Conservation (phyloP, 805 yeast species). For the Suhomyces sp. region DNA sequence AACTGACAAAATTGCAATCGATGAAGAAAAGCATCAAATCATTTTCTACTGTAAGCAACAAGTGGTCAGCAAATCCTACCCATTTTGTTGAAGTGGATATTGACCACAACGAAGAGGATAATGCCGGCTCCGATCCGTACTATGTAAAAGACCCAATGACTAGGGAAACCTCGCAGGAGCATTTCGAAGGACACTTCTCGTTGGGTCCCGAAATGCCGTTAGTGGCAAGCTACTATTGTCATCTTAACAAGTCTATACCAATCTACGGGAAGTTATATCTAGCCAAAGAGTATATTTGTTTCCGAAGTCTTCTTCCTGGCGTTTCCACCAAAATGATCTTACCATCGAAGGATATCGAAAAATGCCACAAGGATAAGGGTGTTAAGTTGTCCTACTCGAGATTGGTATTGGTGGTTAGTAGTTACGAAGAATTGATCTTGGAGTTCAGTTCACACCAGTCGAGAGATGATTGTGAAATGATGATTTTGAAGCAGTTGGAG, state of each 20-base stretch:
- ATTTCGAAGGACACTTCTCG: conserved; percentile 66
- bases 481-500: conserved; percentile 52
- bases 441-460: conserved; percentile 66
- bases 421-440: conserved; percentile 72
- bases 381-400: conserved; percentile 68
- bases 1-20: conserved; percentile 15
- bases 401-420: conserved; percentile 63
- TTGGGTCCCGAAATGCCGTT: conserved; percentile 50
- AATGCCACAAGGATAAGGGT: conserved; percentile 64
- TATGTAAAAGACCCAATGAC: conserved; percentile 45
- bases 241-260: conserved; percentile 69
- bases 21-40: conserved; percentile 28
- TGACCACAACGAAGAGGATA: conserved; percentile 3
- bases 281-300: conserved; percentile 69
- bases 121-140: conserved; percentile 41
- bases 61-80: conserved; percentile 59
- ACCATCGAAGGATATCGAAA: conserved; percentile 72
- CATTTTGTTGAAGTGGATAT: conserved; percentile 46
- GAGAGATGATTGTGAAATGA: conserved; percentile 69
- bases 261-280: conserved; percentile 80
- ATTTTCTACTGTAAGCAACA: conserved; percentile 26
- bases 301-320: conserved; percentile 76
- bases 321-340: conserved; percentile 75
- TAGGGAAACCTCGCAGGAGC: conserved; percentile 46
- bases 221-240: conserved; percentile 66